phyloP scores from a whole-genome alignment of 208 protist species.

The Crithidia thermophila region DNA sequence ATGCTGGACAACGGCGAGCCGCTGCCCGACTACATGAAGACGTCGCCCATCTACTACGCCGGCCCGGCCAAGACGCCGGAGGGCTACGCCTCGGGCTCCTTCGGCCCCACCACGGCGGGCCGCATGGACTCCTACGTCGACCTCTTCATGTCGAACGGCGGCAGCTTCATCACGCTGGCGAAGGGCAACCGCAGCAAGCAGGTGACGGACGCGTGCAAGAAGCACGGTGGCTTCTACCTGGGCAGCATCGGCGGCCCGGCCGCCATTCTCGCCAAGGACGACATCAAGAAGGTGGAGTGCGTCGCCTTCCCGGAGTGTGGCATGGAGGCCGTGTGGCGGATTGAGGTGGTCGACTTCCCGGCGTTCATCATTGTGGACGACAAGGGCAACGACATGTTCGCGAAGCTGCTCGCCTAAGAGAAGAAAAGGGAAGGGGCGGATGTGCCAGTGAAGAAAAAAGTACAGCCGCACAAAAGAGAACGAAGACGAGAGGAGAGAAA shows the following conservation, averaged over 20 bases:
- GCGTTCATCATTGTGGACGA: conserved; percentile 98
- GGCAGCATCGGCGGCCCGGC: conserved; percentile 97
- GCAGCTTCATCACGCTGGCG: conserved; percentile 94
- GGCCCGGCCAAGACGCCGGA: conserved; percentile 98
- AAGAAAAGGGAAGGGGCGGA: not conserved
- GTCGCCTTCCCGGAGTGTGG: conserved; percentile 91
- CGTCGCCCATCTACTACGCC: conserved; percentile 97
- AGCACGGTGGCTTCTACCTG: conserved; percentile 97
- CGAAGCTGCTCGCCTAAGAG: conserved; percentile 56
- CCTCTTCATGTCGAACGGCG: conserved; percentile 91
- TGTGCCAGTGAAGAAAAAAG: not conserved
- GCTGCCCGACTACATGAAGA: conserved; percentile 95
- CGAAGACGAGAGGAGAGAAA: not conserved
- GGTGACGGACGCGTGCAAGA: conserved; percentile 95
- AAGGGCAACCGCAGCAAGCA: conserved; percentile 96
- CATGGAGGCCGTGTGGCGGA: conserved; percentile 95
- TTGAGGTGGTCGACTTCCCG: conserved; percentile 97
- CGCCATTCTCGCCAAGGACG: conserved; percentile 92
- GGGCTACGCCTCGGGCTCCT: conserved; percentile 94
- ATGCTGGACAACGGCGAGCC: conserved; percentile 86
- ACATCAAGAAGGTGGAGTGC: conserved; percentile 94
- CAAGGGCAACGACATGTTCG: conserved; percentile 98
- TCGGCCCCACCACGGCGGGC: conserved; percentile 97
- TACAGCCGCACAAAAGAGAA: not conserved
- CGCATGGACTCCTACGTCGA: conserved; percentile 97